A percentile compares a stretch with the other conserved stretches of the same genome.
Conservation (phyloP, 176 grass and related monocot species). For the Saccharum spontaneum region DNA sequence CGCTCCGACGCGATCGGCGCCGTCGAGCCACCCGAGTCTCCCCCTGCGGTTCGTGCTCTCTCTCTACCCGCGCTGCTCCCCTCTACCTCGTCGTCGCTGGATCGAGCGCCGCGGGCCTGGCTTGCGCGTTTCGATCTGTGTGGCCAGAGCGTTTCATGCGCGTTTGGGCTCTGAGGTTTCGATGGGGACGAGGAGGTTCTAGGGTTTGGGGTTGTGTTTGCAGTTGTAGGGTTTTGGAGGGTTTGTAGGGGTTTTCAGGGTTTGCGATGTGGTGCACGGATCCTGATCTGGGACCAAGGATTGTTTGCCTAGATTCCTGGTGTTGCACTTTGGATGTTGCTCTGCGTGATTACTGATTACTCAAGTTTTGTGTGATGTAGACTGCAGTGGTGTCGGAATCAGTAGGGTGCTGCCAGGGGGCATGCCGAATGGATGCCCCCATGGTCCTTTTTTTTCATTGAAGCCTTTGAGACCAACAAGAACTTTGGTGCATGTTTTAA, state of each 20-base stretch:
- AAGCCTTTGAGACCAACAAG: not conserved
- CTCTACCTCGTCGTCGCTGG: not conserved
- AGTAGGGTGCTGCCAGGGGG: not conserved
- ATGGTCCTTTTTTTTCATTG: not conserved
- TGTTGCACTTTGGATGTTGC: not conserved
- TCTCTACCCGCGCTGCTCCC: not conserved
- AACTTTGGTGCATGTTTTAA: not conserved
- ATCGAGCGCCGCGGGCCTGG: not conserved
- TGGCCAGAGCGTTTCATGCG: not conserved
- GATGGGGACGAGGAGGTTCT: not conserved
- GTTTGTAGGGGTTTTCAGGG: constrained; percentile 5
- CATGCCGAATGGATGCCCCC: not conserved
- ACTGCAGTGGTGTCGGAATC: not conserved
- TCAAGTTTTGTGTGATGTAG: not conserved
- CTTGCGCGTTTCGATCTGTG: constrained; percentile 8
- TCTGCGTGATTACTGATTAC: constrained; percentile 16
- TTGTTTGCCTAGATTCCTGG: not conserved
- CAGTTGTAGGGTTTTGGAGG: constrained; percentile 42
- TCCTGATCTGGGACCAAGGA: constrained; percentile 27
- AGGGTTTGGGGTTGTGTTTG: not conserved
- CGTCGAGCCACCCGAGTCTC: not conserved
- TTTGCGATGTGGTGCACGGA: not conserved
- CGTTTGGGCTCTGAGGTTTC: not conserved
- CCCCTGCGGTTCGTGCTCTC: constrained; percentile 36
- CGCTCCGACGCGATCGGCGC: constrained; percentile 17